Evolutionary conservation across 2,329 filamentous ascomycete species (phyloP), one percentile per base, ranked within the genome.

Genomic region (Plenodomus biglobosus): DNA sequence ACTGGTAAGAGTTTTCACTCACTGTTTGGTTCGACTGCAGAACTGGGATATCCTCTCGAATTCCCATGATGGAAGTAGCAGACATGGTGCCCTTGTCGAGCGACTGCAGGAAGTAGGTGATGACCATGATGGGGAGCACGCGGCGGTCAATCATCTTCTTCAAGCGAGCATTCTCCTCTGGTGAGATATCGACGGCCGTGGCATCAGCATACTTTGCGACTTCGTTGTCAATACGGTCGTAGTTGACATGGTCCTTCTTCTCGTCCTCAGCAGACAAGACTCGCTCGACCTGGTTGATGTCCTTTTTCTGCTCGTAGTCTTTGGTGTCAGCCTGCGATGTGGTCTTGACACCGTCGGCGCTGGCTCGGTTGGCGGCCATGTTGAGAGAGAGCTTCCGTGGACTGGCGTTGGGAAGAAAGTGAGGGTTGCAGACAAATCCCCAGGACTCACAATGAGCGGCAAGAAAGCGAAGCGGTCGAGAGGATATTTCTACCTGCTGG

Each of bases 101-200:
- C 38, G 83, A 80, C 35, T 71, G 87, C 18, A 90, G 71, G 63
- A 90, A 88, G 70, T 90, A 90, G 0, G 86, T 88, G 40, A 80
- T 69, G 48, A 90, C 79, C 87, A 91, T 90, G 66, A 90, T 76
- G 2, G 79, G 71, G 37, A 92, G 73, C 2, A 90, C 80, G 24
- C 86, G 80, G 52, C 76, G 79, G 69, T 90, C 85, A 56, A 90
- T 87, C 74, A 84, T 75, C 42, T 71, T 78, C 53, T 82, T 83
- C 43, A 91, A 76, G 22, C 85, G 75, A 34, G 71, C 76, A 68
- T 82, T 85, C 44, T 86, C 82, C 48, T 80, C 82, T 1, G 77
- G 72, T 3, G 79, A 76, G 60, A 90, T 83, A 1, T 80, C 73
- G 41, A 88, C 73, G 18, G 53, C 16, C 67, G 71, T 77, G 17